These are phyloP conservation scores for Mycogone perniciosa DNA, from an alignment of 2,329 filamentous ascomycete species.

Conservation along the genomic window DNA sequence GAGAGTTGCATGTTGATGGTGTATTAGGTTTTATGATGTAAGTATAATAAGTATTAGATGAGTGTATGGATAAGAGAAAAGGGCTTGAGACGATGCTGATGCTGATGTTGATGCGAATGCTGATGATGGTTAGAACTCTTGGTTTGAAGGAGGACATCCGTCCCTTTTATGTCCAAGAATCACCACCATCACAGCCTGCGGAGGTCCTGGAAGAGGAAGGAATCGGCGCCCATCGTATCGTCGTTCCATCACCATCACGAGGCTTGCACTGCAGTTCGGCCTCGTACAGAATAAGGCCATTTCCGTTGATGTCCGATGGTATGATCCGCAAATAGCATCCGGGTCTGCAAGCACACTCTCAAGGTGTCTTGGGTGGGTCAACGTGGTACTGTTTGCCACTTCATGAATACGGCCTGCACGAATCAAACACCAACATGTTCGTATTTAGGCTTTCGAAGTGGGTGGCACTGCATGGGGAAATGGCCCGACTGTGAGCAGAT, in stretches of 20 bases:
- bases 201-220: neutral
- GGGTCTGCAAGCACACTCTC: no score
- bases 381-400: no score
- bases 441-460: no score
- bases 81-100: neutral
- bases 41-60: neutral
- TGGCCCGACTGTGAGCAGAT: no score
- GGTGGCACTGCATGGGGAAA: no score
- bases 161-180: neutral
- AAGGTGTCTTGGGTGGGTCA: no score
- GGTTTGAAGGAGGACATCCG: neutral
- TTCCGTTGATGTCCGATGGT: no score
- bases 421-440: no score
- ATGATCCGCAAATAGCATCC: no score
- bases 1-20: constrained; percentile 39
- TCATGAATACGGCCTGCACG: no score
- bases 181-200: neutral
- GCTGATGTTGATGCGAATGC: neutral
- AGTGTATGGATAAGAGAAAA: neutral
- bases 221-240: neutral
- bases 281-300: no score
- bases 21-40: neutral
- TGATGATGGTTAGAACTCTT: constrained; percentile 2
- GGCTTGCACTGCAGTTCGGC: no score
- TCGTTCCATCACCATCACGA: neutral